Percentiles rank a stretch among this genome's conserved stretches.
These are phyloP conservation scores for Diversispora epigaea DNA, from an alignment of 192 early-diverging fungal genomes.

Conservation along the genomic window DNA sequence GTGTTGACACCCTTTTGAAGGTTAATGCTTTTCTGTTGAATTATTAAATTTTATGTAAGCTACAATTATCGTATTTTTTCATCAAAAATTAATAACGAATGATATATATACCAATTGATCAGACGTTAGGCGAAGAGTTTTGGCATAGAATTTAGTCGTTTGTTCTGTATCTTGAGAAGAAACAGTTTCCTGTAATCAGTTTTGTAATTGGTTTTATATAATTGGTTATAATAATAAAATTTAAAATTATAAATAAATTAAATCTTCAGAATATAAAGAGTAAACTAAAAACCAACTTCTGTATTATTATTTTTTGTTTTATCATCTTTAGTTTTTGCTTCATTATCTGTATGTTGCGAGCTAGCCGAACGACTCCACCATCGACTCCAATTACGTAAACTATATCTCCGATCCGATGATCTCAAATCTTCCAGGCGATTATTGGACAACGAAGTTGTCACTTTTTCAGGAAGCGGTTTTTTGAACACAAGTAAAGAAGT, in stretches of 20 bases:
- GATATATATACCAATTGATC: slow-evolving; percentile 72
- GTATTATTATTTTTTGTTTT: not conserved
- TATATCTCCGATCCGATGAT: slow-evolving; percentile 38
- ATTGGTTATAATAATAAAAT: not conserved
- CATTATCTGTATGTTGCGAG: not conserved
- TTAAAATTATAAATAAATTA: not conserved
- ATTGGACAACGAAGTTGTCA: slow-evolving; percentile 11
- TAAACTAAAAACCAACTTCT: not conserved
- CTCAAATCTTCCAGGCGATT: slow-evolving; percentile 5
- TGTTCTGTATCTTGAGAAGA: not conserved
- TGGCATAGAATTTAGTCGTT: slow-evolving; percentile 64
- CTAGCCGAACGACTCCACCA: slow-evolving; percentile 42
- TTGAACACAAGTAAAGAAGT: slow-evolving; percentile 57
- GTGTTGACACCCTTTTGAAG: slow-evolving; percentile 87
- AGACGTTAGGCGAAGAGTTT: slow-evolving; percentile 87
- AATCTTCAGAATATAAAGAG: not conserved
- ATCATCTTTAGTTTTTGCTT: not conserved
- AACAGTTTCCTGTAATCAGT: not conserved
- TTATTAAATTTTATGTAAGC: too few species aligned
- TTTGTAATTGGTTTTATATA: not conserved
- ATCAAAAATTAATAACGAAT: not conserved
- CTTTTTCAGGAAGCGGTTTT: slow-evolving; percentile 49
- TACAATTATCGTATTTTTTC: not conserved
- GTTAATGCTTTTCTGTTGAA: slow-evolving; percentile 58
- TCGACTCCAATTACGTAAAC: slow-evolving; percentile 42